phyloP scores from a whole-genome alignment of 2,329 filamentous ascomycete species.

The Paraphoma sp. region DNA sequence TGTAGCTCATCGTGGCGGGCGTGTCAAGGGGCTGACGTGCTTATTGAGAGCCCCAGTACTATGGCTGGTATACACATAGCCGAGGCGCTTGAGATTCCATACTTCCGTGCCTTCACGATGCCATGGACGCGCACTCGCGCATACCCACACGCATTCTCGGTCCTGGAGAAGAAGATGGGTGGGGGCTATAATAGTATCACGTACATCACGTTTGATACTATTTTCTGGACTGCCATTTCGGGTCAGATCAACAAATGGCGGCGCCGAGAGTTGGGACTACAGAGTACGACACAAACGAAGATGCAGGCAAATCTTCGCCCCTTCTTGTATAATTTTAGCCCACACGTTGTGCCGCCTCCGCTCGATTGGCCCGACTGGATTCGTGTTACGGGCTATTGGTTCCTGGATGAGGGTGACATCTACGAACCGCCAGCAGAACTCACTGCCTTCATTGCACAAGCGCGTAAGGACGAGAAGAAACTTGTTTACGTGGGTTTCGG shows the following conservation, averaged over 20 bases:
- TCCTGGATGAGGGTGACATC: conserved; percentile 75
- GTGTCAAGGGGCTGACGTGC: conserved; percentile 84
- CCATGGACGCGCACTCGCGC: conserved; percentile 95
- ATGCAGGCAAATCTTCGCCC: conserved; percentile 98
- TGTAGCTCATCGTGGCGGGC: conserved; percentile 81
- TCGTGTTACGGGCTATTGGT: conserved; percentile 97
- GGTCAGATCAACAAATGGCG: conserved; percentile 94
- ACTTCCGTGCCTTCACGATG: conserved; percentile 98
- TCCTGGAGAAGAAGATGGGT: conserved; percentile 91
- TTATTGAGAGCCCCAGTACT: conserved; percentile 94
- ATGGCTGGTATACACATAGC: conserved; percentile 99
- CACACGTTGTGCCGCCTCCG: conserved; percentile 90
- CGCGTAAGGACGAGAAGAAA: conserved; percentile 82
- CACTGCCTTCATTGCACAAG: conserved; percentile 80
- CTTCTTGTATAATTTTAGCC: conserved; percentile 97
- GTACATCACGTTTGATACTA: conserved; percentile 93
- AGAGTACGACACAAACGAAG: conserved; percentile 83
- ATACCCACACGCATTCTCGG: conserved; percentile 95
- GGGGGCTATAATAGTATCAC: conserved; percentile 94
- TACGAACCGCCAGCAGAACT: conserved; percentile 81
- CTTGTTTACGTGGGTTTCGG: conserved; percentile 97
- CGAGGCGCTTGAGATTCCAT: conserved; percentile 89
- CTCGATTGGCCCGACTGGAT: conserved; percentile 98
- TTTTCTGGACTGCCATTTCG: conserved; percentile 95
- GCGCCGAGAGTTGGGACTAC: conserved; percentile 77